Evolutionary conservation across 1,284 basidiomycete species (phyloP).

Genomic region (Boletellus deceptivus): DNA sequence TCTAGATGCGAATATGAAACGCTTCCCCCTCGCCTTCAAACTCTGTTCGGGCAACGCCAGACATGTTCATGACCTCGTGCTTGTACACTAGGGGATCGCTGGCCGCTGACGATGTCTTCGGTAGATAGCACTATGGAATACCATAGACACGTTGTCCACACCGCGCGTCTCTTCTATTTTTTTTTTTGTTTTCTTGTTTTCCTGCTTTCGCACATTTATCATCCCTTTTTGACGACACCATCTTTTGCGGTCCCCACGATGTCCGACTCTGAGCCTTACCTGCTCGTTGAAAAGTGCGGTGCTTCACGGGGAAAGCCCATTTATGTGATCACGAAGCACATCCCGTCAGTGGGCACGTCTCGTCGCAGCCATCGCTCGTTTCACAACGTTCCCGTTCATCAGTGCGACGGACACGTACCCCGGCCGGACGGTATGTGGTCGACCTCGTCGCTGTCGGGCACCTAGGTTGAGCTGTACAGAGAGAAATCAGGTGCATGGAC

Average conservation of each 20-base stretch:
- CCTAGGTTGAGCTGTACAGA: slow-evolving; percentile 25
- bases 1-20: slow-evolving; percentile 24
- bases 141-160: slow-evolving; percentile 28
- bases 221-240: background rate
- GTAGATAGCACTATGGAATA: slow-evolving; percentile 27
- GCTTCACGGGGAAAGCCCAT: slow-evolving; percentile 41
- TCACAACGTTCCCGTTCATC: slow-evolving; percentile 9
- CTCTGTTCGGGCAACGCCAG: background rate
- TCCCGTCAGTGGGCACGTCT: slow-evolving; percentile 35
- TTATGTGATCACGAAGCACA: slow-evolving; percentile 44
- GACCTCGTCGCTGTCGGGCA: background rate
- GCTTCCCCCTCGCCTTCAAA: slow-evolving; percentile 21
- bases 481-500: slow-evolving; percentile 46
- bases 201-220: slow-evolving; percentile 24
- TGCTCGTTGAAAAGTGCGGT: slow-evolving; percentile 41
- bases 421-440: slow-evolving; percentile 31
- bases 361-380: slow-evolving; percentile 2
- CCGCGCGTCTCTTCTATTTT: slow-evolving; percentile 13
- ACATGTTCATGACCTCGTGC: no score
- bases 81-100: slow-evolving; percentile 26
- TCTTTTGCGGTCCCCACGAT: slow-evolving; percentile 17
- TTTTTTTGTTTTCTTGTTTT: slow-evolving; percentile 15
- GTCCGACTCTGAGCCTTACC: slow-evolving; percentile 38
- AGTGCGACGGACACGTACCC: slow-evolving; percentile 34
- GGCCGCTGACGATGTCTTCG: slow-evolving; percentile 25